Base-by-base conservation (phyloP, 345 rosid genomes). In the Eutrema heterophyllum region DNA sequence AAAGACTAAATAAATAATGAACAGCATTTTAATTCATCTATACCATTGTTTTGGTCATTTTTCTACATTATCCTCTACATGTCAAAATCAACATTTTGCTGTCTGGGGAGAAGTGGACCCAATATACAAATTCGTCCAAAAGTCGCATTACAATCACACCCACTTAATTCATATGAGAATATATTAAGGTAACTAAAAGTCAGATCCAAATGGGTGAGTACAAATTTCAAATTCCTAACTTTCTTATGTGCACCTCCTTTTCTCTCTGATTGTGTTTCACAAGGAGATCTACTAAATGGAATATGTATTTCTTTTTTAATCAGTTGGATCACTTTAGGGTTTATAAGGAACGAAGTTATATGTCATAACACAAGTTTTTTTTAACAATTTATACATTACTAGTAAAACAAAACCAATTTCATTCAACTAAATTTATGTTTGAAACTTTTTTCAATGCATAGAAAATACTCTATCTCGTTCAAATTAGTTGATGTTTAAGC, bases 41-140 rank as follows among this genome's bases (percentile, higher is more conserved):
- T 56, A 36, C 12, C 3, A 48, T 38, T 54, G 16, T 39, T 48
- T 66, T 58, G 43, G 24, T 10, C 46, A 9, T n/a, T 15, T 33
- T 58, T 53, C n/a, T 10, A 53, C 29, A 68, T 52, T 63, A 70
- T 76, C 60, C 29, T 39, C 5, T 29, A 1, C 46, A 52, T 65
- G 76, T 71, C 63, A 57, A 64, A 33, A 71, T 77, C 71, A 70
- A 77, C 40, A 65, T 64, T 65, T 77, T 56, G 67, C 72, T 77
- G 46, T 67, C 62, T 32, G 30, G 76, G 71, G 67, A 46, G 54
- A 70, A 48, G 76, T 77, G 76, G 80, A 71, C 68, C 76, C 76
- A 50, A 16, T 32, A 57, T 53, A 61, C 52, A 71, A 64, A 70
- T 64, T 65, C 33, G 62, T 71, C 61, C 32, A 77, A 55, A 76